Conservation (phyloP, 2,329 filamentous ascomycete species). For the Emericellopsis cladophorae region DNA sequence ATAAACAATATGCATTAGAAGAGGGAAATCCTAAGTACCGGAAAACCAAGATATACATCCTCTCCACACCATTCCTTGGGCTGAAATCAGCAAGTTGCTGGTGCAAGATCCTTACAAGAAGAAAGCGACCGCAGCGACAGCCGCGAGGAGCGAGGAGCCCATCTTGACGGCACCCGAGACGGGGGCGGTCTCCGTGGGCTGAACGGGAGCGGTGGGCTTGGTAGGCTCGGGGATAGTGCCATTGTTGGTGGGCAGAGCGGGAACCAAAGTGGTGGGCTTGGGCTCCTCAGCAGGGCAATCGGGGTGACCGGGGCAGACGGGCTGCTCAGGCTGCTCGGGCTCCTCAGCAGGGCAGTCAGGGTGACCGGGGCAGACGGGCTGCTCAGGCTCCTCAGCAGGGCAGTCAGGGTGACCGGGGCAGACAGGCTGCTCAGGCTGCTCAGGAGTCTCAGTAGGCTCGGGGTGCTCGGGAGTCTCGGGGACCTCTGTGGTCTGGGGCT, state of each 20-base stretch:
- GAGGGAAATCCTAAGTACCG: too few species aligned
- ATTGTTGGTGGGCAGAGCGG: constrained; percentile 3
- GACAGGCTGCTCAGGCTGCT: constrained; percentile 1
- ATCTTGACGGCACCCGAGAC: constrained; percentile 7
- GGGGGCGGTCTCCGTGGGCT: constrained; percentile 4
- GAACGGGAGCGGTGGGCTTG: constrained; percentile 1
- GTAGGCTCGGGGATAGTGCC: constrained; percentile 4
- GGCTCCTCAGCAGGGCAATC: not conserved
- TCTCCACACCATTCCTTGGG: not conserved
- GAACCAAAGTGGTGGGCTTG: not conserved
- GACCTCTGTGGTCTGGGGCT: not conserved
- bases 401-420: not conserved
- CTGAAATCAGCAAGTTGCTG: not conserved
- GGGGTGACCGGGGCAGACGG: not conserved
- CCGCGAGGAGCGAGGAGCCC: constrained; percentile 8
- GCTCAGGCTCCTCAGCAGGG: not conserved
- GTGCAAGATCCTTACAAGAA: constrained; percentile 6
- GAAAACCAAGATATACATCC: not conserved
- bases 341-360: not conserved
- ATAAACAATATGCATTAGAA: not conserved
- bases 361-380: not conserved
- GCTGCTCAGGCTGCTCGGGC: constrained; percentile 1
- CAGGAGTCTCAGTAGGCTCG: constrained; percentile 1
- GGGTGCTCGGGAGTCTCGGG: not conserved
- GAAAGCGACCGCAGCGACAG: constrained; percentile 8